Evolutionary conservation across 192 early-diverging fungal genomes (phyloP).

Genomic region (Mortierella claussenii): DNA sequence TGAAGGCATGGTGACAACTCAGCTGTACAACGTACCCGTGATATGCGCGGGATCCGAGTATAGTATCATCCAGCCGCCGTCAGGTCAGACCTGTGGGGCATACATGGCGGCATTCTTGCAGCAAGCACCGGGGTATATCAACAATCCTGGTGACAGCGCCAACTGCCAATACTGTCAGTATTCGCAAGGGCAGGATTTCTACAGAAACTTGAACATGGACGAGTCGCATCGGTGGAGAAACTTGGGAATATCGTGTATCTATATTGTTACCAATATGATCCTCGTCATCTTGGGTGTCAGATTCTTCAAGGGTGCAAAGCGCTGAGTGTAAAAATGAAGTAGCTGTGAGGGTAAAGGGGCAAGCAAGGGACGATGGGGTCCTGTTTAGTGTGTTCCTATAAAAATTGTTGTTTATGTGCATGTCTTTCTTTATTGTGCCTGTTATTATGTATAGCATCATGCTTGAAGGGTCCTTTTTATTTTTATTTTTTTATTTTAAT

Average conservation of each 20-base stretch:
- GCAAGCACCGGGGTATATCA: slow-evolving; percentile 67
- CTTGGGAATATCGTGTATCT: slow-evolving; percentile 68
- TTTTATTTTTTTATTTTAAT: too few species aligned
- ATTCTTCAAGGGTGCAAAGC: slow-evolving; percentile 47
- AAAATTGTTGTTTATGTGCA: neutral
- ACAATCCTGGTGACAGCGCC: slow-evolving; percentile 56
- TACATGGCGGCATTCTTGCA: slow-evolving; percentile 64
- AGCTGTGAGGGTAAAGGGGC: too few species aligned
- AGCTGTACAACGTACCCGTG: slow-evolving; percentile 59
- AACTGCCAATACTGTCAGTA: slow-evolving; percentile 74
- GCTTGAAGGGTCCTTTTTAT: too few species aligned
- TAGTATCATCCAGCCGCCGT: slow-evolving; percentile 61
- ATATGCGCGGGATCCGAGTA: slow-evolving; percentile 63
- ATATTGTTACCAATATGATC: slow-evolving; percentile 61
- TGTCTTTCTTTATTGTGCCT: neutral
- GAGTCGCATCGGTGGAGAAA: slow-evolving; percentile 72
- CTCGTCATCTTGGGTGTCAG: slow-evolving; percentile 50
- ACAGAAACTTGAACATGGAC: slow-evolving; percentile 58
- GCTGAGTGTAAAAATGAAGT: too few species aligned
- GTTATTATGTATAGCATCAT: too few species aligned
- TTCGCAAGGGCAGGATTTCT: slow-evolving; percentile 67
- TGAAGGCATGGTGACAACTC: slow-evolving; percentile 71
- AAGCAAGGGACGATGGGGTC: neutral
- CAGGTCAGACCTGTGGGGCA: slow-evolving; percentile 65
- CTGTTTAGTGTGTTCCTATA: neutral